Evolutionary conservation across 805 yeast species (phyloP).

Genomic region (Tetrapisispora taiwanensis): DNA sequence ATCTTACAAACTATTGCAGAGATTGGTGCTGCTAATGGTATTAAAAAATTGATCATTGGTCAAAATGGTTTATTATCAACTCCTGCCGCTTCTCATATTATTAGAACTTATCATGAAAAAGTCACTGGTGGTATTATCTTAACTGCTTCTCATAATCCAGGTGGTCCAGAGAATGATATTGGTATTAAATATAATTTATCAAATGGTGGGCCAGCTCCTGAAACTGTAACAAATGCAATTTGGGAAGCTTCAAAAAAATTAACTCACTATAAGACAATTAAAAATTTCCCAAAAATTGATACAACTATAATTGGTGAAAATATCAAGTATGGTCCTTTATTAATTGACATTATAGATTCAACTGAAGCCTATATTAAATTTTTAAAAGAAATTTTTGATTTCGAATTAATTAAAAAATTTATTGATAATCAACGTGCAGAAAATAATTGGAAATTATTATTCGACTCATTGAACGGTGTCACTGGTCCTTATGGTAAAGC

Average conservation of each 20-base stretch:
- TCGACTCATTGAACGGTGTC: conserved; percentile 90
- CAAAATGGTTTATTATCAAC: conserved; percentile 84
- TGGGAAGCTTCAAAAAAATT: conserved; percentile 58
- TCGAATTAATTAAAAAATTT: conserved; percentile 66
- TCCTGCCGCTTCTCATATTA: conserved; percentile 93
- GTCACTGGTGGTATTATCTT: conserved; percentile 92
- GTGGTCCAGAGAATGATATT: conserved; percentile 85
- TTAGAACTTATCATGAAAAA: conserved; percentile 48
- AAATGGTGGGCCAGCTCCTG: conserved; percentile 99
- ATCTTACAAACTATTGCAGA: conserved; percentile 74
- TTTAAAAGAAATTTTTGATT: conserved; percentile 82
- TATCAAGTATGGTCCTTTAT: conserved; percentile 45
- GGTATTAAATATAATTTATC: conserved; percentile 93
- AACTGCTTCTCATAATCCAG: conserved; percentile 97
- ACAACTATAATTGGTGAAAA: conserved; percentile 44
- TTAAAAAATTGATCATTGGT: conserved; percentile 75
- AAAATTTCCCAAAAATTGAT: conserved; percentile 55
- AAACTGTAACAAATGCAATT: conserved; percentile 84
- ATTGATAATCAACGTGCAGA: conserved; percentile 37
- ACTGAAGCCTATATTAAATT: conserved; percentile 66
- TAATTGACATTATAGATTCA: conserved; percentile 75
- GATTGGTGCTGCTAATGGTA: conserved; percentile 89
- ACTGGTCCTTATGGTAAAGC: conserved; percentile 93
- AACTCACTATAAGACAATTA: conserved; percentile 47
- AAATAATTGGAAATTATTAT: conserved; percentile 52